Percentiles rank a stretch among this genome's conserved stretches.
Evolutionary conservation across 2,329 filamentous ascomycete species (phyloP).

Genomic region (Parascedosporium putredinis): DNA sequence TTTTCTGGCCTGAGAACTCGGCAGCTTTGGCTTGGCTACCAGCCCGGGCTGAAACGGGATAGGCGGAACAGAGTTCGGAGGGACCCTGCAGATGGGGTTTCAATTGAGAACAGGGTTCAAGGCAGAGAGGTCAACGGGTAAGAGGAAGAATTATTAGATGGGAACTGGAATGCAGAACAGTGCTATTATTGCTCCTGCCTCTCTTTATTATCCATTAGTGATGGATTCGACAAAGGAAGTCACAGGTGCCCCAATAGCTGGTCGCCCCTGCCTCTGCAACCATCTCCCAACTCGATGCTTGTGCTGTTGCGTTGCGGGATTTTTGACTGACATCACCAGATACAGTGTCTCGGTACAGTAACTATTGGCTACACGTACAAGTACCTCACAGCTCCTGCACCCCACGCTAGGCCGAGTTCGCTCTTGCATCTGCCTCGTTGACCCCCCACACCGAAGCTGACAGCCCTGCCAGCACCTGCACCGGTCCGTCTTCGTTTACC

Average conservation of each 20-base stretch:
- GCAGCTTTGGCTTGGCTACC: no score
- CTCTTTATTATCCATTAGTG: neutral
- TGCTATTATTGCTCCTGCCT: no score
- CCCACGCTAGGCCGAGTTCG: slow-evolving; percentile 1
- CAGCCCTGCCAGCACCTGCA: neutral
- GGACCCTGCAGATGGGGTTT: no score
- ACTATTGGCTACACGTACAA: neutral
- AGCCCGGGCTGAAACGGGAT: no score
- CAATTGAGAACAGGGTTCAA: no score
- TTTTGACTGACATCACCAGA: slow-evolving; percentile 1
- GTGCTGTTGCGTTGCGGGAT: slow-evolving; percentile 8
- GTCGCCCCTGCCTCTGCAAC: neutral
- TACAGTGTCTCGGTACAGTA: neutral
- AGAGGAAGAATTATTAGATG: no score
- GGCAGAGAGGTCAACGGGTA: no score
- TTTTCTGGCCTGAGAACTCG: no score
- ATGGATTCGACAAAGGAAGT: neutral
- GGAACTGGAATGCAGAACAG: no score
- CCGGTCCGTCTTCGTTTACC: neutral
- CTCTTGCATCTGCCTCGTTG: neutral
- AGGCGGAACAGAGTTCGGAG: no score
- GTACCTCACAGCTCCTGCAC: neutral
- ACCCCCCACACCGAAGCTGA: neutral
- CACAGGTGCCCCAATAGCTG: neutral
- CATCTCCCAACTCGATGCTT: no score